phyloP scores from a whole-genome alignment of 768 basidiomycete species.

The Cubamyces sp. region DNA sequence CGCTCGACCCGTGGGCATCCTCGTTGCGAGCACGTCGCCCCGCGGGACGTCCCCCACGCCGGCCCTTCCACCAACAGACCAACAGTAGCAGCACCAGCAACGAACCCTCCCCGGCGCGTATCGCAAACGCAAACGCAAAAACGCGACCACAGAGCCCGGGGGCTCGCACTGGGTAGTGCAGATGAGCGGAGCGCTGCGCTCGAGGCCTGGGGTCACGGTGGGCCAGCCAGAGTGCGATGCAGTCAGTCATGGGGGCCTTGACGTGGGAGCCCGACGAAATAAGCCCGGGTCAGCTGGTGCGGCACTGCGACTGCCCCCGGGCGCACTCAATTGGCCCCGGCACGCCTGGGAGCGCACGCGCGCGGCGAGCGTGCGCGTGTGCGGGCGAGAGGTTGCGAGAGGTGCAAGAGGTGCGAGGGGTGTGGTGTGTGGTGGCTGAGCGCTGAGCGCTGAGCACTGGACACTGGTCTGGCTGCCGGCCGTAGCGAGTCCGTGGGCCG shows the following conservation, averaged over 20 bases:
- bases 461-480: not conserved
- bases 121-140: not conserved
- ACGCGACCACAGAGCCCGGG: too few relatives aligned
- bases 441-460: not conserved
- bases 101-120: too few relatives aligned
- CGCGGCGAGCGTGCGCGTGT: not conserved
- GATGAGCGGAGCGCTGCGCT: too few relatives aligned
- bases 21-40: not conserved
- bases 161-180: too few relatives aligned
- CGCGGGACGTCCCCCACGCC: not conserved
- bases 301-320: conserved; percentile 3
- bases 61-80: too few relatives aligned
- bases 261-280: conserved; percentile 20
- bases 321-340: conserved; percentile 16
- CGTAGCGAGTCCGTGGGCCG: not conserved
- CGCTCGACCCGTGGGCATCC: too few relatives aligned
- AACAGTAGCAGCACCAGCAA: too few relatives aligned
- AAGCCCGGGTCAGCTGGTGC: conserved; percentile 20
- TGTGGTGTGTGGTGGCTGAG: not conserved
- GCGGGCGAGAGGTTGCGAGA: not conserved
- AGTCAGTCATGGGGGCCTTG: conserved; percentile 6
- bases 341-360: conserved; percentile 14
- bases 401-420: too few relatives aligned
- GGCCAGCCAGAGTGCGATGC: too few relatives aligned
- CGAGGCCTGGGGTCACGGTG: too few relatives aligned